Base-by-base conservation (phyloP, 495 filamentous ascomycete species). In the Margaritispora aquatica region DNA sequence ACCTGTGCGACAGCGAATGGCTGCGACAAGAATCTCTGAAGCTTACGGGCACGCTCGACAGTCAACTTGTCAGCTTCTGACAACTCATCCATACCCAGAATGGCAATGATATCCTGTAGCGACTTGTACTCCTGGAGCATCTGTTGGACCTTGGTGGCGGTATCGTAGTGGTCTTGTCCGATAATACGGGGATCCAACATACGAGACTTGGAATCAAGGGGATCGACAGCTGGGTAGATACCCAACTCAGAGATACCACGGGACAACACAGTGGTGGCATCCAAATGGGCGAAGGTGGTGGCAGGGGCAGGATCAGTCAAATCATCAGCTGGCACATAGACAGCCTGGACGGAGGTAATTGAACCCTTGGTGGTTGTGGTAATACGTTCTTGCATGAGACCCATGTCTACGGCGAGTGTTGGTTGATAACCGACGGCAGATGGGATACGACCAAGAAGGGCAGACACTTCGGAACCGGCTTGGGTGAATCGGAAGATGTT, bases 401-500 rank as follows among this genome's bases (percentile, higher is more conserved):
- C 94, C 94, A 98, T 98, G 83, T 98, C 94, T 76, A 98, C 91
- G 83, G 94, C 95, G 70, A 98, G 90, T 64, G 94, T 98, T 72
- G 94, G 94, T 79, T 98, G 94, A 83, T 98, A 98, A 87, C 94
- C 94, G 88, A 98, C 94, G 74, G 94, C 94, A 83, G 94, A 98
- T 75, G 94, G 94, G 73, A 98, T 98, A 92, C 94, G 94, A 84
- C 94, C 94, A 57, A 98, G 86, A 74, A 98, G 84, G 72, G 94
- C 94, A 81, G 95, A 97, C 86, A 98, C 94, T 82, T 98, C 94
- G 72, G 94, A 97, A 90, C 94, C 94, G 76, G 94, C 94, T 82
- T 98, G 95, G 69, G 94, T 98, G 89, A 98, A 98, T 73, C 94
- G 90, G 90, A 97, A 97, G 79, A 98, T 97, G 85, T 98, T 98